Base-by-base conservation (phyloP, 108 stramenopile species). In the Cyclotella kingstonii region DNA sequence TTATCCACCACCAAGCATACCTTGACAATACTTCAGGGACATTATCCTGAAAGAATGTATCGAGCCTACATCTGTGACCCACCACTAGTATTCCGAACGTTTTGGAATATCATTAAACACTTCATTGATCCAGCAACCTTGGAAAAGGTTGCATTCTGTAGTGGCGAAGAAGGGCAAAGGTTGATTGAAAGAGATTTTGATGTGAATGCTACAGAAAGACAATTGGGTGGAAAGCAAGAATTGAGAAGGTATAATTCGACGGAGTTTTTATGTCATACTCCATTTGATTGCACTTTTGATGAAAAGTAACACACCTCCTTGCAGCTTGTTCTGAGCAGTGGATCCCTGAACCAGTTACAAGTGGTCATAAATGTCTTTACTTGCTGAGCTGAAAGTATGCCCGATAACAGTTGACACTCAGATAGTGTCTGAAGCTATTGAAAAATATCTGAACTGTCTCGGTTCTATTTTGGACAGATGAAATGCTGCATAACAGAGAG, bases 31-130 rank as follows among this genome's bases (percentile, higher is more conserved):
- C 56, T 97, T 18, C 95, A 96, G 62, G 66, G 77, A 29, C 93
- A 93, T 73, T 97, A 95, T 77, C 89, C 90, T 0, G 95, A 96
- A 70, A 76, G 90, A 7, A 80, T 95, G 73, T 71, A 82, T 39
- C 54, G 83, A 36, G 87, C 86, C 1, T 96, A 89, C 70, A 68
- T 96, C 61, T 75, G 84, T 45, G 84, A 92, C 61, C 91, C 95
- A 8, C 93, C 94, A 0, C 60, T 90, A 28, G 66, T 94, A 2
- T 96, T 96, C 66, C 63, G 82, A 15, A 68, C 83, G 6, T 95
- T 96, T 79, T 97, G 89, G 86, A 66, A 60, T 23, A 55, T 90
- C 17, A 85, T 96, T 17, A 73, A 77, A 23, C 93, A 85, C 3
- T 94, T 96, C 69, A 60, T 96, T 22, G 96, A 97, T 76, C 84